These are phyloP conservation scores for Grosmannia clavigera DNA, from an alignment of 2,329 filamentous ascomycete species.

Conservation along the genomic window DNA sequence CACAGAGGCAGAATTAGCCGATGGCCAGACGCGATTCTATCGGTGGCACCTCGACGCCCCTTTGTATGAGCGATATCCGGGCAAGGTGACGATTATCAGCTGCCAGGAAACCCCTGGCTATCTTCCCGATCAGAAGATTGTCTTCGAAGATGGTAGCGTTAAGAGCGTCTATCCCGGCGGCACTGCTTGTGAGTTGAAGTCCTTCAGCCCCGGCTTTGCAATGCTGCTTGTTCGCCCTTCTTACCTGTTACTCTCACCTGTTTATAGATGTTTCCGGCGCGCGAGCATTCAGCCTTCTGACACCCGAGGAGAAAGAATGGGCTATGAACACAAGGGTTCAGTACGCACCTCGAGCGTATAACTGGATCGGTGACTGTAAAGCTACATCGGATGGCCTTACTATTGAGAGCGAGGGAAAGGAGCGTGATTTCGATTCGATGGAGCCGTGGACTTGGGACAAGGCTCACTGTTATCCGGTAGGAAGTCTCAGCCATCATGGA, in stretches of 20 bases:
- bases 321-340: conserved; percentile 2
- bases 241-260: background rate
- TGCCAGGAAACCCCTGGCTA: background rate
- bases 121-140: conserved; percentile 2
- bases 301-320: conserved; percentile 1
- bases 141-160: background rate
- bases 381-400: conserved; percentile 4
- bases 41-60: conserved; percentile 4
- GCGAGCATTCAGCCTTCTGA: background rate
- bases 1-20: background rate
- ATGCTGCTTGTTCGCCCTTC: background rate
- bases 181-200: background rate
- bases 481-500: no score
- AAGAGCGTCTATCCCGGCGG: background rate
- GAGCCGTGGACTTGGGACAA: conserved; percentile 6
- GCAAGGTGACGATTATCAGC: conserved; percentile 2
- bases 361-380: conserved; percentile 3
- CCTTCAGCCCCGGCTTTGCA: background rate
- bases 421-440: background rate
- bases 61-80: conserved; percentile 2
- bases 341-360: conserved; percentile 2
- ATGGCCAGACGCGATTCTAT: conserved; percentile 2
- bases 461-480: conserved; percentile 2
- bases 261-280: conserved; percentile 1
- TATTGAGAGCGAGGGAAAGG: conserved; percentile 1